These are phyloP conservation scores for Paecilomyces formosus DNA, from an alignment of 2,329 filamentous ascomycete species.

Conservation along the genomic window DNA sequence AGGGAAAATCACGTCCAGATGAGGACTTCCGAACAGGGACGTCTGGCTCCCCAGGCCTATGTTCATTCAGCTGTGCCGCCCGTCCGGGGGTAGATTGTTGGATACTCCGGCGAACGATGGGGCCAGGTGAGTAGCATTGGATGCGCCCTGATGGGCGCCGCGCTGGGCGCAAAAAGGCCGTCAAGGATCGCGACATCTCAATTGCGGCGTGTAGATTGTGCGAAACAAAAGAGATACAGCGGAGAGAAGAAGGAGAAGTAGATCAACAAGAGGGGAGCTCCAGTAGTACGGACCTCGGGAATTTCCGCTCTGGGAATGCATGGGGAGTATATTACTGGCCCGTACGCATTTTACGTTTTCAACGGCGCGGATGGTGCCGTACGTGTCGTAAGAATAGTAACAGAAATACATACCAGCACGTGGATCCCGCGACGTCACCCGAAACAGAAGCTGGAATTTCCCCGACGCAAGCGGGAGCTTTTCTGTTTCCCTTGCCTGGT, in stretches of 20 bases:
- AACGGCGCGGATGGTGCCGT: background rate
- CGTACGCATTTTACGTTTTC: background rate
- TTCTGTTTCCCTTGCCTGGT: background rate
- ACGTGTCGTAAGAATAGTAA: background rate
- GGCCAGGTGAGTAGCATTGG: conserved; percentile 2
- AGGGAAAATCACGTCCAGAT: background rate
- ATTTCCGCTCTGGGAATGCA: conserved; percentile 1
- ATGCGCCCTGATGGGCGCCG: background rate
- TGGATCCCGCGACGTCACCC: background rate
- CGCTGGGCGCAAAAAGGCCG: conserved; percentile 4
- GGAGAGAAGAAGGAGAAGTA: background rate
- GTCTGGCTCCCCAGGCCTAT: background rate
- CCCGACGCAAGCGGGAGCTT: background rate
- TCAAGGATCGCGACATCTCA: conserved; percentile 6
- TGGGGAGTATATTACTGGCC: background rate
- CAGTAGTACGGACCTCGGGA: background rate
- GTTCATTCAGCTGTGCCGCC: background rate
- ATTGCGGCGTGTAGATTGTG: background rate
- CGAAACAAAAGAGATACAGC: background rate
- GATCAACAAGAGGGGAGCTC: background rate
- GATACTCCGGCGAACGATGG: background rate
- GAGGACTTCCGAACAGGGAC: background rate
- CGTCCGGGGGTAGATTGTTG: background rate
- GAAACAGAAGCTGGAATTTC: background rate
- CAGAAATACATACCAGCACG: background rate